Evolutionary conservation across 225 moss, liverwort and hornwort genomes (phyloP), one percentile per base, ranked within the genome.

Genomic region (Bryoerythrophyllum caledonicum): DNA sequence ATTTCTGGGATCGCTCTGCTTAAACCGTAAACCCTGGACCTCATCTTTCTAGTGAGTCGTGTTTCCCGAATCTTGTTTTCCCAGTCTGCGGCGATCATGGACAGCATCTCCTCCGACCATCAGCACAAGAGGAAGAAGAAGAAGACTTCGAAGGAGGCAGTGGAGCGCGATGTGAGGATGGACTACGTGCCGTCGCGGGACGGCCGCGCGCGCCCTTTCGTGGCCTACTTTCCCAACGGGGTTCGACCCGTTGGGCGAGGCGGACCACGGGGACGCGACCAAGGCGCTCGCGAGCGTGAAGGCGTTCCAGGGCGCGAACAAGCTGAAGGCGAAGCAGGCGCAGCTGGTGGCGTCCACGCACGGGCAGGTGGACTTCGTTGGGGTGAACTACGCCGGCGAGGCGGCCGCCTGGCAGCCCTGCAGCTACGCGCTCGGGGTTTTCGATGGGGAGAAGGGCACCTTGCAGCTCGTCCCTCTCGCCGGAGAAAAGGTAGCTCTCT

Each of bases 321-420:
- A 88, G 41, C 19, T 89, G 57, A 85, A 60, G 72, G 71, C 81
- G 15, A 87, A 78, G 81, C 99, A 99, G 81, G 89, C 86, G 82
- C 93, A 99, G 70, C 69, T 99, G 86, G 93, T 95, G 55, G 88
- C 90, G 49, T 84, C 89, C 59, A 81, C 91, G 11, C 73, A 83
- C n/a, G 85, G 91, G 5, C 80, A 84, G 51, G 99, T 95, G 66
- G 99, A 99, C 65, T 99, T 99, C 60, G 92, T 99, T 0, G 99
- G 99, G 8, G 74, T 83, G 79, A 99, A 99, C 74, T 99, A 92
- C 72, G 67, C 86, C 1, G 99, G 95, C n/a, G 95, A 99, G 80
- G 89, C 99, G 10, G 93, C 93, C 8, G 80, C 86, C 35, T 99
- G 99, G 99, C 95, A 99, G 76, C 95, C 99, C 2, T 99, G 93